A percentile compares a stretch with the other conserved stretches of the same genome.
Conservation (phyloP, 768 basidiomycete genomes). For the Naganishia vishniacii region DNA sequence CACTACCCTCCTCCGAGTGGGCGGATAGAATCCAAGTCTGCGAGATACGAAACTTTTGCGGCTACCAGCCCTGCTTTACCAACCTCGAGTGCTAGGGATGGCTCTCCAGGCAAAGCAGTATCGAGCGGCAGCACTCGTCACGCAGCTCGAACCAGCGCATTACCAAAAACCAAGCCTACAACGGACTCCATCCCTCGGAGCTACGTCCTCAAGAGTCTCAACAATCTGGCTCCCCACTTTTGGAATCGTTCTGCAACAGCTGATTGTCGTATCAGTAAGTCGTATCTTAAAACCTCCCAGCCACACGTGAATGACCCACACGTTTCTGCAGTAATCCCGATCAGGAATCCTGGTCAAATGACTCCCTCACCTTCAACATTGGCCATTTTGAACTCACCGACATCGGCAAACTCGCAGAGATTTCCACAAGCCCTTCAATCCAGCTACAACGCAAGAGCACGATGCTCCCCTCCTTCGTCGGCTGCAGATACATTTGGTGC, state of each 20-base stretch:
- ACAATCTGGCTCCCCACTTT: slow-evolving; percentile 32
- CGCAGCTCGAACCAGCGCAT: background rate
- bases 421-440: background rate
- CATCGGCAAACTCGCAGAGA: background rate
- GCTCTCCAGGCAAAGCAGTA: background rate
- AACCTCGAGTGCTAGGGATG: slow-evolving; percentile 6
- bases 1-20: background rate
- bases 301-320: background rate
- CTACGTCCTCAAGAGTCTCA: slow-evolving; percentile 35
- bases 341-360: slow-evolving; percentile 23
- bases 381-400: background rate
- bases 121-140: slow-evolving; percentile 4
- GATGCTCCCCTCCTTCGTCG: background rate
- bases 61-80: background rate
- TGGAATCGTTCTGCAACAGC: slow-evolving; percentile 36
- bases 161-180: background rate
- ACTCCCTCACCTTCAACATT: slow-evolving; percentile 25
- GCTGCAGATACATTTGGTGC: slow-evolving; percentile 19
- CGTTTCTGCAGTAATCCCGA: slow-evolving; percentile 27
- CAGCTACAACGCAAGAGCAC: background rate
- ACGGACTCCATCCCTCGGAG: slow-evolving; percentile 20
- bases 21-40: background rate
- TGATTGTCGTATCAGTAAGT: slow-evolving; percentile 36
- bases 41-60: background rate
- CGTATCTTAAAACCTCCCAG: background rate